Evolutionary conservation across 2,329 filamentous ascomycete species (phyloP).

Genomic region (Rasamsonia emersonii): DNA sequence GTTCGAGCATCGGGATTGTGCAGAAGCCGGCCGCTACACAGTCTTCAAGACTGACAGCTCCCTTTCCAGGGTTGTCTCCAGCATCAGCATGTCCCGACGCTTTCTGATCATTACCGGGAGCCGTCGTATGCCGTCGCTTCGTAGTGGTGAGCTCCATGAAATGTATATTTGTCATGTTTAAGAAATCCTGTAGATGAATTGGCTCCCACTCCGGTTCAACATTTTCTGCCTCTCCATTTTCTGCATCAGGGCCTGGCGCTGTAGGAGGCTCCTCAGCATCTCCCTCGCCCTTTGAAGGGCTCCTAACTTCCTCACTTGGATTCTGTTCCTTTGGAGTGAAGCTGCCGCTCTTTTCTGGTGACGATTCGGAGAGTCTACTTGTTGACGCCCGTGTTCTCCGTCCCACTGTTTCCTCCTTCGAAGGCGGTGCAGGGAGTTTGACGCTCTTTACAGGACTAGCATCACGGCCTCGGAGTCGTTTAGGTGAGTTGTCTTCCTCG

Average conservation of each 20-base stretch:
- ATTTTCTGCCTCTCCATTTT: conserved; percentile 38
- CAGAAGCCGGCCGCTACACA: conserved; percentile 84
- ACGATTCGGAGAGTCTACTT: conserved; percentile 28
- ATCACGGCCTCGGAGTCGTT: conserved; percentile 63
- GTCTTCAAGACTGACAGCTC: conserved; percentile 49
- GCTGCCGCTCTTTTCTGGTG: conserved; percentile 28
- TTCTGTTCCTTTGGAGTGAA: conserved; percentile 45
- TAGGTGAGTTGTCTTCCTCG: conserved; percentile 47
- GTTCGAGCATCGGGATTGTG: conserved; percentile 82
- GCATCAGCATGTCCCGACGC: conserved; percentile 3
- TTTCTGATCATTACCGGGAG: conserved; percentile 42
- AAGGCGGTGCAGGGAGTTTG: conserved; percentile 59
- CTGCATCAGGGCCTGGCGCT: conserved; percentile 37
- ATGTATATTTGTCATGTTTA: conserved; percentile 90
- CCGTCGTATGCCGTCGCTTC: conserved; percentile 78
- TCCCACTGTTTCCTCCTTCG: conserved; percentile 58
- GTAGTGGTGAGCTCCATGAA: conserved; percentile 99
- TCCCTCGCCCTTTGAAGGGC: conserved; percentile 29
- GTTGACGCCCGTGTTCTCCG: conserved; percentile 44
- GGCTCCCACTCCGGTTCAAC: conserved; percentile 43
- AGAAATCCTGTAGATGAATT: conserved; percentile 82
- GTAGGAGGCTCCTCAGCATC: conserved; percentile 23
- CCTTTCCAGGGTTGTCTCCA: conserved; percentile 18
- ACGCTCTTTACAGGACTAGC: conserved; percentile 70
- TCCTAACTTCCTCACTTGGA: conserved; percentile 20